A percentile compares a stretch with the other conserved stretches of the same genome.
phyloP scores from a whole-genome alignment of 768 basidiomycete species.

The Obba rivulosa region DNA sequence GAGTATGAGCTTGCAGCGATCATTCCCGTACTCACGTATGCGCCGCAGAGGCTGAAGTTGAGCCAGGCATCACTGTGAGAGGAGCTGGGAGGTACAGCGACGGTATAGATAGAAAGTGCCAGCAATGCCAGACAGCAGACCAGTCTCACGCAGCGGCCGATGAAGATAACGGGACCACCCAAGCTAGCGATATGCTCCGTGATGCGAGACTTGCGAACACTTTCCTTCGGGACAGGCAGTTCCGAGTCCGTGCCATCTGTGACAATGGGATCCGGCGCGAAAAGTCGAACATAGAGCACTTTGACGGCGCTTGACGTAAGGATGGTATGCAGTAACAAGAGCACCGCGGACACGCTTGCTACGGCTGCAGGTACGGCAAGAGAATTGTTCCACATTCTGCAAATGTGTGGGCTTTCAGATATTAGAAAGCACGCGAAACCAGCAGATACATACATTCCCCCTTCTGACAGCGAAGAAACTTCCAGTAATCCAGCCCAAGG shows the following conservation, averaged over 20 bases:
- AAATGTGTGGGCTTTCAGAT: too few species aligned
- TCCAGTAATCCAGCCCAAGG: too few species aligned
- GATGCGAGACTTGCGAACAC: background rate
- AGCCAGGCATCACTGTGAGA: conserved; percentile 20
- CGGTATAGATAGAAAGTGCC: conserved; percentile 28
- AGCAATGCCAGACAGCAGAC: conserved; percentile 10
- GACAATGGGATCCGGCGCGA: background rate
- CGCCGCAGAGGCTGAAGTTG: conserved; percentile 19
- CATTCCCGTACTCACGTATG: conserved; percentile 27
- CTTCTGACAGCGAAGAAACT: too few species aligned
- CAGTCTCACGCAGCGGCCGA: conserved; percentile 39
- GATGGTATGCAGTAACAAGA: background rate
- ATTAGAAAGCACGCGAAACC: too few species aligned
- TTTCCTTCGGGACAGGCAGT: background rate
- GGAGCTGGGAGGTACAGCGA: conserved; percentile 42
- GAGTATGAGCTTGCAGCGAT: background rate
- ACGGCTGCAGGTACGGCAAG: conserved; percentile 10
- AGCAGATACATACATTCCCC: too few species aligned
- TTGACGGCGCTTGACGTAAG: conserved; percentile 1
- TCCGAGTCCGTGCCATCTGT: background rate
- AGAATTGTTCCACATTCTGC: conserved; percentile 8
- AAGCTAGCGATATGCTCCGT: conserved; percentile 32
- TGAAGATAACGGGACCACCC: conserved; percentile 43
- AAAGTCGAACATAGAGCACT: background rate
- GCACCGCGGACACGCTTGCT: conserved; percentile 2